These are phyloP conservation scores for Wickerhamiella sergipiensis DNA, from an alignment of 805 yeast genomes.

Conservation along the genomic window DNA sequence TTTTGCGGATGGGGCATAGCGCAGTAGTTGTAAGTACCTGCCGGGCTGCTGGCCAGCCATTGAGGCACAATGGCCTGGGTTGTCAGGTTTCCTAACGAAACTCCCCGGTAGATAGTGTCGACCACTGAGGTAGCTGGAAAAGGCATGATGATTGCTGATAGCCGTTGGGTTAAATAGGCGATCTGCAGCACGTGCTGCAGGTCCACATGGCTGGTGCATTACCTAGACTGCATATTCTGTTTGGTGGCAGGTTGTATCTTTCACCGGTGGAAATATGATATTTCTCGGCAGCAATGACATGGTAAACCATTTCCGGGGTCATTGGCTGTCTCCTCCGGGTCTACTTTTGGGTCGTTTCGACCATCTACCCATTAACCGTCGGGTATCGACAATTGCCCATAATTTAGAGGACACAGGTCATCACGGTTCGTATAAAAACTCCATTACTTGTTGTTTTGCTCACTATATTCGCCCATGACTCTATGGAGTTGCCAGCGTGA, in stretches of 20 bases:
- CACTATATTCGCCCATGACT: background rate
- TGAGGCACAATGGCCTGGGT: background rate
- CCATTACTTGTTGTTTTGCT: no score
- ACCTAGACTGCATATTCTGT: no score
- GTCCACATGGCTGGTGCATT: background rate
- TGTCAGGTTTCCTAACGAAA: background rate
- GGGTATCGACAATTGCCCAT: no score
- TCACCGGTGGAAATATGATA: no score
- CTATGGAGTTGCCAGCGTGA: background rate
- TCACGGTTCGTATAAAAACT: no score
- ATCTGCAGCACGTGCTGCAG: background rate
- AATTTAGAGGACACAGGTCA: no score
- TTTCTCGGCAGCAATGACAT: no score
- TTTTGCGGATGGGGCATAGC: slow-evolving; percentile 33
- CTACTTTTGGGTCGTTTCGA: no score
- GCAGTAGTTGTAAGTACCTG: slow-evolving; percentile 31
- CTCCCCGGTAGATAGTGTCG: background rate
- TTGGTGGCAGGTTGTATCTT: no score
- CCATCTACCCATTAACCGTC: no score
- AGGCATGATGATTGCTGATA: background rate
- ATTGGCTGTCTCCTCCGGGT: no score
- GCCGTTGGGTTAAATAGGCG: background rate
- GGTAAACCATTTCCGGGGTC: no score
- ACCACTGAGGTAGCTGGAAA: background rate
- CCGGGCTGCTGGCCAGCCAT: background rate